A percentile compares a stretch with the other conserved stretches of the same genome.
These are phyloP conservation scores for Eutrema salsugineum DNA, from an alignment of 441 rosid genomes.

Conservation along the genomic window DNA sequence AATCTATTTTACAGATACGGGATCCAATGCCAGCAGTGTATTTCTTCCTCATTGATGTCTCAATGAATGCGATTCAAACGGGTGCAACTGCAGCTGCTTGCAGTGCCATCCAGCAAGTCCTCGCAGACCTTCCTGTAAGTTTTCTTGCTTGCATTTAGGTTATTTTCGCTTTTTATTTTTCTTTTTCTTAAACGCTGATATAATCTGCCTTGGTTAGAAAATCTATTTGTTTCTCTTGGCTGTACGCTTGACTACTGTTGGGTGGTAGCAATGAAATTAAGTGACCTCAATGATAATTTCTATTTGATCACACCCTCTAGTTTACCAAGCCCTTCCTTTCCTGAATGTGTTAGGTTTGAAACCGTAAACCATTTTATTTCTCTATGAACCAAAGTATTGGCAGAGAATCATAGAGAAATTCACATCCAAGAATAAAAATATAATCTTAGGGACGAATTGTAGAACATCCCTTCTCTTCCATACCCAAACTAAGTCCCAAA, in stretches of 20 bases:
- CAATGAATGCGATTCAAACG: constrained; percentile 88
- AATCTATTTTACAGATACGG: constrained; percentile 47
- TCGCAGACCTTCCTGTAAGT: constrained; percentile 92
- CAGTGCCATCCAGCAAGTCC: constrained; percentile 87
- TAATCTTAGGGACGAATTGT: neutral
- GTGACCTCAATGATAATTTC: neutral
- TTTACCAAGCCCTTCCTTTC: neutral
- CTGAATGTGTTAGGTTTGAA: neutral
- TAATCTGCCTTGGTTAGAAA: neutral
- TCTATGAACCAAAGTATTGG: neutral
- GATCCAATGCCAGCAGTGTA: constrained; percentile 97
- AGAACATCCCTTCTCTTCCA: neutral
- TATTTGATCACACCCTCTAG: neutral
- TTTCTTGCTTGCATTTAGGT: neutral
- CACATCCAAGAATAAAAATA: neutral
- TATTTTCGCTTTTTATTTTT: neutral
- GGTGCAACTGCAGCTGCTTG: constrained; percentile 99
- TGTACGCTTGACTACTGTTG: neutral
- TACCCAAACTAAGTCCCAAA: neutral
- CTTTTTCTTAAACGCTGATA: neutral
- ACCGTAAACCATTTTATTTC: neutral
- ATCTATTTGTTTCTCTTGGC: neutral
- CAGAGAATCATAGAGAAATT: neutral
- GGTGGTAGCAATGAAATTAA: neutral
- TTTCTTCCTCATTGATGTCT: constrained; percentile 90